A percentile compares a stretch with the other conserved stretches of the same genome.
Evolutionary conservation across 805 yeast species (phyloP).

Genomic region (Wickerhamiella parazyma): DNA sequence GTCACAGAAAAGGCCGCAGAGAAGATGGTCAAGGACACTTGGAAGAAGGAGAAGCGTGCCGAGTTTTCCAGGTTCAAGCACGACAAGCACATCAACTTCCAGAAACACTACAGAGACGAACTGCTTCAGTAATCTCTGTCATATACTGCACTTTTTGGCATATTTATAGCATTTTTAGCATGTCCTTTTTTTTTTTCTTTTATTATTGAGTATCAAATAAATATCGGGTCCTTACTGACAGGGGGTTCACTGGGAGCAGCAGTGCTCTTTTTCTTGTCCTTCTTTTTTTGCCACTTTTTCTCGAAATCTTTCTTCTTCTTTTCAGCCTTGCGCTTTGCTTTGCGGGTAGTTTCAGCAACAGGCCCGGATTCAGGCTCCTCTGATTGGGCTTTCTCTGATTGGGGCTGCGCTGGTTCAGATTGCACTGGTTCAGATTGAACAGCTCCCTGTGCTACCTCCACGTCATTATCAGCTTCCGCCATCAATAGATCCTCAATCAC

Average conservation of each 20-base stretch:
- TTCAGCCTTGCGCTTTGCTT: slow-evolving; percentile 3
- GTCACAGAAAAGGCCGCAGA: slow-evolving; percentile 22
- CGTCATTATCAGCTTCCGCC: too few relatives aligned
- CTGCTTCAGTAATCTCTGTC: slow-evolving; percentile 32
- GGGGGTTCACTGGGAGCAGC: slow-evolving; percentile 1
- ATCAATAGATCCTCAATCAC: slow-evolving; percentile 23
- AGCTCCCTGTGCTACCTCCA: too few relatives aligned
- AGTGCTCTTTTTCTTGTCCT: slow-evolving; percentile 19
- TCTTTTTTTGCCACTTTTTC: slow-evolving; percentile 10
- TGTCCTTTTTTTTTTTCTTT: not conserved
- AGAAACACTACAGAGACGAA: slow-evolving; percentile 73
- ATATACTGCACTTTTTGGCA: not conserved
- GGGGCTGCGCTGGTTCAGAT: not conserved
- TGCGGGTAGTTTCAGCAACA: not conserved
- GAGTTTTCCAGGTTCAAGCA: slow-evolving; percentile 31
- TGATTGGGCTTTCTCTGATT: too few relatives aligned
- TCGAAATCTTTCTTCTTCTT: not conserved
- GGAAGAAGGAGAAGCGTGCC: slow-evolving; percentile 43
- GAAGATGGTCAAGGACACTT: slow-evolving; percentile 41
- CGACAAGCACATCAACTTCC: slow-evolving; percentile 65
- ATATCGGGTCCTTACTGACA: not conserved
- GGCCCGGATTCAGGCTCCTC: too few relatives aligned
- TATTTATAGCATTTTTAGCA: slow-evolving; percentile 3
- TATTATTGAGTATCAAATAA: not conserved
- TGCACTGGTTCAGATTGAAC: too few relatives aligned